phyloP scores from a whole-genome alignment of 2,329 filamentous ascomycete species.

The Fusarium succisae region DNA sequence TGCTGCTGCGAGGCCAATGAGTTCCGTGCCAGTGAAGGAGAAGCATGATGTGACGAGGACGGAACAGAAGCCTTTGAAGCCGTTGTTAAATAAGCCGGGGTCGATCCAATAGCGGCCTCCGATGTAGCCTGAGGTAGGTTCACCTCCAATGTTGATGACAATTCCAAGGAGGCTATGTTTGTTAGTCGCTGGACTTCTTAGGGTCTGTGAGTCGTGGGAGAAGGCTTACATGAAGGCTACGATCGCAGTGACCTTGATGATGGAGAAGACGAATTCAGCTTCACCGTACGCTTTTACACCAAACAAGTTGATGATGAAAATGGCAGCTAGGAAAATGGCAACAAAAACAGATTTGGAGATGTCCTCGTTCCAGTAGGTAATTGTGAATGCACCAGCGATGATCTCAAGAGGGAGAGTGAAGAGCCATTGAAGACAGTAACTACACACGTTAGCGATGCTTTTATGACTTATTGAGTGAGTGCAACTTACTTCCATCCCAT shows the following conservation, averaged over 20 bases:
- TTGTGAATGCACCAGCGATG: slow-evolving; percentile 84
- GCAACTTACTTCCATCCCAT: slow-evolving; percentile 88
- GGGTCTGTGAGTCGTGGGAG: fast-evolving
- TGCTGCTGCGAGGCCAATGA: slow-evolving; percentile 79
- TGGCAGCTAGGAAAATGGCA: slow-evolving; percentile 78
- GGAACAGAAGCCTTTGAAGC: slow-evolving; percentile 81
- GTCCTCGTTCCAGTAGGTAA: slow-evolving; percentile 77
- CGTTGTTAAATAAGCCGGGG: slow-evolving; percentile 84
- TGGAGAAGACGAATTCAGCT: slow-evolving; percentile 86
- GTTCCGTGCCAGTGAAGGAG: slow-evolving; percentile 77
- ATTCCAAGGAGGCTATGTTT: slow-evolving; percentile 76
- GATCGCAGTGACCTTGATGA: slow-evolving; percentile 86
- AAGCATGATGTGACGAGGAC: slow-evolving; percentile 81
- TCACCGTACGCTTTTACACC: slow-evolving; percentile 92
- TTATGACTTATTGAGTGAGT: too few relatives aligned
- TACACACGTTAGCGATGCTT: slow-evolving; percentile 44
- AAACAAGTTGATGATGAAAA: slow-evolving; percentile 85
- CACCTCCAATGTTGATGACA: slow-evolving; percentile 84
- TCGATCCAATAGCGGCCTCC: slow-evolving; percentile 79
- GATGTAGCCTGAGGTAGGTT: slow-evolving; percentile 77
- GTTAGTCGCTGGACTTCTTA: neutral
- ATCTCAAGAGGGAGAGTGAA: slow-evolving; percentile 85
- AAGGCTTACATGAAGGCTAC: slow-evolving; percentile 83
- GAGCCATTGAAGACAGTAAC: slow-evolving; percentile 89
- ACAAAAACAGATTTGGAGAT: slow-evolving; percentile 80